Evolutionary conservation across 2,329 filamentous ascomycete genomes (phyloP).

Genomic region (Fusarium succisae): DNA sequence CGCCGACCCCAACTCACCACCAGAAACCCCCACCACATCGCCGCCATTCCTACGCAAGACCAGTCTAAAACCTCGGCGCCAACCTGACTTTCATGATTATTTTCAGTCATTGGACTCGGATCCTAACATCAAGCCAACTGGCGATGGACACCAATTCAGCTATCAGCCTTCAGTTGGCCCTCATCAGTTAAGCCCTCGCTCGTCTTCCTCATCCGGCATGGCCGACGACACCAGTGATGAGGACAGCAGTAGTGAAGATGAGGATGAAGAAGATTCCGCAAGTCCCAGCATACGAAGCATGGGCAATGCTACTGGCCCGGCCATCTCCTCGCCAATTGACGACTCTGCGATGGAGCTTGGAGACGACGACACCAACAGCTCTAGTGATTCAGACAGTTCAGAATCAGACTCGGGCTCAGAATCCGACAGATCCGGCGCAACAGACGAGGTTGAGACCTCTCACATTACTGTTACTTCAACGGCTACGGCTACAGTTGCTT

Average conservation of each 20-base stretch:
- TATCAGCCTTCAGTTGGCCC: slow-evolving; percentile 48
- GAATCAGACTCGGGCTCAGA: slow-evolving; percentile 36
- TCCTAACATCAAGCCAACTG: slow-evolving; percentile 55
- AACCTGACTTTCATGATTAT: slow-evolving; percentile 47
- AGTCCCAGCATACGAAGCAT: slow-evolving; percentile 43
- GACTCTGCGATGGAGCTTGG: slow-evolving; percentile 27
- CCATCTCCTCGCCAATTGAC: slow-evolving; percentile 14
- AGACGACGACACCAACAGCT: slow-evolving; percentile 23
- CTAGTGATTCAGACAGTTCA: slow-evolving; percentile 31
- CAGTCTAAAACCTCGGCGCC: slow-evolving; percentile 45
- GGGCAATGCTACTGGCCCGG: slow-evolving; percentile 32
- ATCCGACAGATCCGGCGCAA: slow-evolving; percentile 37
- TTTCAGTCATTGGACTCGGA: slow-evolving; percentile 47
- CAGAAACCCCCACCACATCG: slow-evolving; percentile 56
- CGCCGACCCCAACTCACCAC: slow-evolving; percentile 57
- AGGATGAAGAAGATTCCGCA: slow-evolving; percentile 37
- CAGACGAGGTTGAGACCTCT: slow-evolving; percentile 37
- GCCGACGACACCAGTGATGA: slow-evolving; percentile 33
- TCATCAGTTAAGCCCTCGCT: slow-evolving; percentile 51
- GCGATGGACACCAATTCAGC: slow-evolving; percentile 55
- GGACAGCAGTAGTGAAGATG: slow-evolving; percentile 35
- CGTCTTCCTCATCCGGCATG: slow-evolving; percentile 45
- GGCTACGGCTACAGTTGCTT: slow-evolving; percentile 30
- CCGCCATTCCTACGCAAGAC: slow-evolving; percentile 48
- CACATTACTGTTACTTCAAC: slow-evolving; percentile 29